Evolutionary conservation across 2,329 filamentous ascomycete genomes (phyloP).

Genomic region (Venturiaceae sp.): DNA sequence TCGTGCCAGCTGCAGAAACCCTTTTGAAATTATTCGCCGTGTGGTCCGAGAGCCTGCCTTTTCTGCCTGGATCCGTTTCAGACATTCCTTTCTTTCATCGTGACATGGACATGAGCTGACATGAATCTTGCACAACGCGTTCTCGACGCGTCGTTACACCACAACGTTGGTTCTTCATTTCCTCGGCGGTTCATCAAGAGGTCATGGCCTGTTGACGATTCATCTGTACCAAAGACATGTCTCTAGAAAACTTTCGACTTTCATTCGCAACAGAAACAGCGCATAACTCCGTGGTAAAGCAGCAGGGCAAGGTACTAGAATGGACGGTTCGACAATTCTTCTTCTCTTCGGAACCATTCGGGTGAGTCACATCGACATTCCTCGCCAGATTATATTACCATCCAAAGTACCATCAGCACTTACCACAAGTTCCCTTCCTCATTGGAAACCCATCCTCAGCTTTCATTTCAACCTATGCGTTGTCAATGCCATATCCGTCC

Average conservation of each 20-base stretch:
- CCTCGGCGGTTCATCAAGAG: too few relatives aligned
- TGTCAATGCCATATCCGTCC: background rate
- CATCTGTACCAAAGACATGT: too few relatives aligned
- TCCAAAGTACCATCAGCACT: background rate
- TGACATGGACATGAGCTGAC: background rate
- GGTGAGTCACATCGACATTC: background rate
- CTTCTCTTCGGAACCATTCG: background rate
- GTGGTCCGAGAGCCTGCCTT: background rate
- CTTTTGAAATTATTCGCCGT: background rate
- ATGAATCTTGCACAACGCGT: background rate
- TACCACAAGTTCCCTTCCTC: background rate
- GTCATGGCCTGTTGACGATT: too few relatives aligned
- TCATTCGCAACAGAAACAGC: too few relatives aligned
- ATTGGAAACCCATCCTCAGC: background rate
- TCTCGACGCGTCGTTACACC: background rate
- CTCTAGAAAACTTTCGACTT: too few relatives aligned
- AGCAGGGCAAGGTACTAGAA: too few relatives aligned
- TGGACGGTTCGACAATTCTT: too few relatives aligned
- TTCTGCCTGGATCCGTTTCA: background rate
- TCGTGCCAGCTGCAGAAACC: background rate
- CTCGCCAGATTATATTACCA: background rate
- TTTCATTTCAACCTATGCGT: background rate
- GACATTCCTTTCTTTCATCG: background rate
- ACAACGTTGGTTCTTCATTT: background rate
- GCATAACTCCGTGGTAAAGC: too few relatives aligned